phyloP scores from a whole-genome alignment of 257 asterid genomes.

The Ajuga chamaepitys region DNA sequence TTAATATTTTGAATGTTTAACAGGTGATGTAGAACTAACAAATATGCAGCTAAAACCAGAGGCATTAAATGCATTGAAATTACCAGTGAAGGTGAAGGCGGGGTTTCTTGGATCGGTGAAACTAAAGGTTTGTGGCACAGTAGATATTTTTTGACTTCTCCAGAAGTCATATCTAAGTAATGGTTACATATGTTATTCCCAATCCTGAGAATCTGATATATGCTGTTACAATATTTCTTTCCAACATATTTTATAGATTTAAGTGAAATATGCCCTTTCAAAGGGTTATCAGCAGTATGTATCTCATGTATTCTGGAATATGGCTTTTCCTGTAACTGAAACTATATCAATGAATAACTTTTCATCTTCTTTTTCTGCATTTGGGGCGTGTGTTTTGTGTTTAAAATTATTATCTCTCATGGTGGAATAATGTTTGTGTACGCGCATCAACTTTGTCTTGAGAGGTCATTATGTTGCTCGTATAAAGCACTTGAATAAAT shows the following conservation, averaged over 20 bases:
- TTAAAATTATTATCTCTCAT: background rate
- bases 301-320: background rate
- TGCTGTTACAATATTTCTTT: background rate
- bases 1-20: constrained; percentile 17
- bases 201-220: constrained; percentile 4
- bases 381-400: background rate
- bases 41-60: constrained; percentile 99
- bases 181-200: constrained; percentile 2
- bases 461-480: background rate
- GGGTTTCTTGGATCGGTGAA: constrained; percentile 97
- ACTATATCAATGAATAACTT: background rate
- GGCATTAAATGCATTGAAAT: constrained; percentile 96
- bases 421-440: background rate
- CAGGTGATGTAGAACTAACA: constrained; percentile 90
- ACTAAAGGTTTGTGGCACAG: constrained; percentile 72
- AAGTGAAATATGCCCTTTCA: background rate
- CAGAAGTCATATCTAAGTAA: constrained; percentile 9
- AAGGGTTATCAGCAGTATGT: background rate
- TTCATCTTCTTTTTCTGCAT: background rate
- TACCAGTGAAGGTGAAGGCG: constrained; percentile 95
- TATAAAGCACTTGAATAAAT: background rate
- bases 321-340: background rate
- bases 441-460: background rate
- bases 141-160: background rate
- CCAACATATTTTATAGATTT: background rate